These are phyloP conservation scores for Pseudocohnilembus persalinus DNA, from an alignment of 169 alveolate genomes.

Conservation along the genomic window DNA sequence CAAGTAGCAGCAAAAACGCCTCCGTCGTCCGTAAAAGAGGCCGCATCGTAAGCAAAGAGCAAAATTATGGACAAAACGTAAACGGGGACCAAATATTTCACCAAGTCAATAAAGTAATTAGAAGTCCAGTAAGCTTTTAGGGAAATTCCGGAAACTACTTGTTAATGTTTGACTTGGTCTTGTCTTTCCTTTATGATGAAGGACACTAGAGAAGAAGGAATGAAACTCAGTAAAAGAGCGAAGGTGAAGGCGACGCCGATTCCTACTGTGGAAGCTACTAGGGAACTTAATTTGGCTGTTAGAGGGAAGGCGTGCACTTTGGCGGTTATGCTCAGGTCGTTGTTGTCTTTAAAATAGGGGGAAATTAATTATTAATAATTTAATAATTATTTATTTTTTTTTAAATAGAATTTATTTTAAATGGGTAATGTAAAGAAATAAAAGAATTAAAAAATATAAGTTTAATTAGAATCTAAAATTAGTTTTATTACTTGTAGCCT, in stretches of 20 bases:
- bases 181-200: conserved; percentile 80
- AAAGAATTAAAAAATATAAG: too few relatives aligned
- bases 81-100: conserved; percentile 66
- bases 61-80: conserved; percentile 37
- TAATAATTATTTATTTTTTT: too few relatives aligned
- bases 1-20: conserved; percentile 32
- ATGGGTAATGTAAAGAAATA: too few relatives aligned
- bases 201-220: conserved; percentile 82
- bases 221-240: conserved; percentile 77
- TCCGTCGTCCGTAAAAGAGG: conserved; percentile 16
- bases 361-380: too few relatives aligned
- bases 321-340: background rate
- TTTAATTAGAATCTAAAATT: too few relatives aligned
- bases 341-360: background rate
- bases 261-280: conserved; percentile 40
- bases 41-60: conserved; percentile 51
- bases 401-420: background rate
- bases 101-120: conserved; percentile 67
- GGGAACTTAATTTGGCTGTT: background rate
- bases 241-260: conserved; percentile 63
- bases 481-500: conserved; percentile 8
- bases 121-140: conserved; percentile 83
- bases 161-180: conserved; percentile 75
- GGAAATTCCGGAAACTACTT: conserved; percentile 77
- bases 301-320: background rate